Evolutionary conservation across 2,329 filamentous ascomycete species (phyloP), one percentile per base, ranked within the genome.

Genomic region (Ascochyta rabiei): DNA sequence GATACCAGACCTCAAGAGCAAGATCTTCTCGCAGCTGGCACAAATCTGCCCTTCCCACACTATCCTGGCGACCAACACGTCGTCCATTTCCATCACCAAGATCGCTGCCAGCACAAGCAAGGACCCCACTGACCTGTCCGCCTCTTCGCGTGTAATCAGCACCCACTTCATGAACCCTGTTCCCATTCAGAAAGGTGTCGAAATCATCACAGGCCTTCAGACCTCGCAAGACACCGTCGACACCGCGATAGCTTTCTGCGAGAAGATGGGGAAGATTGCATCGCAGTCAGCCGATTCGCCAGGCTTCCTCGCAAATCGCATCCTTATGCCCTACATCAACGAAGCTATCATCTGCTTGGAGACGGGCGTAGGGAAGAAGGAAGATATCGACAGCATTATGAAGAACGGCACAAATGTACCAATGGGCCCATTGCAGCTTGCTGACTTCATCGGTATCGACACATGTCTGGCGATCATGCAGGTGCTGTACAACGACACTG

Each of bases 131-230:
- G 90, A 96, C 69, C 87, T 90, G 21, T 88, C 87, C 38, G 89
- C 88, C 35, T 89, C 91, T 38, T 93, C 91, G 6, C 89, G 95
- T 42, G 95, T 99, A 9, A 86, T 99, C 50, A 91, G 91, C 46
- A 98, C 95, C 15, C 95, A 99, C 77, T 99, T 99, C 78, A 99
- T 99, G 95, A 99, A 99, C 81, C 95, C 95, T 0, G 95, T 99
- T 0, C 95, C 95, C 2, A 80, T 99, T 28, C 95, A 98, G 74
- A 96, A 96, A 77, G 95, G 95, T 47, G 95, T 99, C 5, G 95
- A 99, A 79, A 97, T 99, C 69, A 98, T 99, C 74, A 88, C 90
- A 46, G 95, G 92, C 26, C 82, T 99, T 26, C 95, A 99, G 76
- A 99, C 95, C 2, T 95, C 90, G 54, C 80, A 86, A 63, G 84